Conservation (phyloP, 306 rosid genomes). For the Crotalaria pallida region DNA sequence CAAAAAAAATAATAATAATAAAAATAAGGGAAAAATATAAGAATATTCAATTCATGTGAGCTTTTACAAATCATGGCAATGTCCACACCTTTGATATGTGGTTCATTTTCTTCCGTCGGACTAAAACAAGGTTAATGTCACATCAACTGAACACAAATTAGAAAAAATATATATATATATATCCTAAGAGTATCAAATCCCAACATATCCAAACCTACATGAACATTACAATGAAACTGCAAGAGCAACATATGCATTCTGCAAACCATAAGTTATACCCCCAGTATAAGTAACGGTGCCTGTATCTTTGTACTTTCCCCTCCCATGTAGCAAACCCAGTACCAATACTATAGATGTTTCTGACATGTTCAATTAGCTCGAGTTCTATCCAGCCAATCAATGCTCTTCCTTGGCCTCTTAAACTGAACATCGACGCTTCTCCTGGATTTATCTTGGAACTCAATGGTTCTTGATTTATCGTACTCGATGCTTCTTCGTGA, state of each 20-base stretch:
- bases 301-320: conserved; percentile 35
- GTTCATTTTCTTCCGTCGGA: conserved; percentile 26
- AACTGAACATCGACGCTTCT: conserved; percentile 72
- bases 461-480: conserved; percentile 66
- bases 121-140: conserved; percentile 49
- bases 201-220: conserved; percentile 40
- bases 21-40: neutral
- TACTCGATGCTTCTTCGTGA: conserved; percentile 70
- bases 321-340: conserved; percentile 31
- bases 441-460: conserved; percentile 67
- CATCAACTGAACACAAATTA: conserved; percentile 24
- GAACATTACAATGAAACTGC: conserved; percentile 26
- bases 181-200: conserved; percentile 16
- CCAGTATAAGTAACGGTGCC: conserved; percentile 28
- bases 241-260: conserved; percentile 36
- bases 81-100: conserved; percentile 25
- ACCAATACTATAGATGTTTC: conserved; percentile 20
- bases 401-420: conserved; percentile 70
- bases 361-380: conserved; percentile 49
- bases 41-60: neutral
- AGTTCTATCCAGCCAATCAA: conserved; percentile 84
- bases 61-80: conserved; percentile 13
- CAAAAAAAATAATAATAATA: too few relatives aligned
- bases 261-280: conserved; percentile 52
- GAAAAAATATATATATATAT: too few relatives aligned